A percentile compares a stretch with the other conserved stretches of the same genome.
Conservation (phyloP, 164 flowering plant genomes). For the Amborella trichopoda region DNA sequence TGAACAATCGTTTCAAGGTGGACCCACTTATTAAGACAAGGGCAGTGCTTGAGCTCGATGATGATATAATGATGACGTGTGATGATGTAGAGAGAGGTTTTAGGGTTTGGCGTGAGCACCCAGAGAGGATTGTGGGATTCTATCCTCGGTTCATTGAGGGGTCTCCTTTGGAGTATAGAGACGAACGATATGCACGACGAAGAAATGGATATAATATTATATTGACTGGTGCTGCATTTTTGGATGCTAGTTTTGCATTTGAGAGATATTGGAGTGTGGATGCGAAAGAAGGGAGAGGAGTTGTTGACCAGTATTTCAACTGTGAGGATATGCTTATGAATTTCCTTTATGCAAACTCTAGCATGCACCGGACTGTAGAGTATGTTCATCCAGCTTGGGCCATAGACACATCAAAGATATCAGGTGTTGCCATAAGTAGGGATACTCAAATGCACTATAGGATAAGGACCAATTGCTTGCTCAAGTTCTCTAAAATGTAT, state of each 20-base stretch:
- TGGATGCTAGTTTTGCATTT: constrained; percentile 44
- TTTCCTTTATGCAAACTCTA: constrained; percentile 54
- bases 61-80: constrained; percentile 81
- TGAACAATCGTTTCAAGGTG: constrained; percentile 57
- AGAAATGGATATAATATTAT: constrained; percentile 59
- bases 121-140: constrained; percentile 68
- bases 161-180: constrained; percentile 38
- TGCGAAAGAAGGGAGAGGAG: constrained; percentile 40
- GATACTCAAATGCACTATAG: constrained; percentile 53
- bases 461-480: constrained; percentile 46
- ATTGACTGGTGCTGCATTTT: constrained; percentile 78
- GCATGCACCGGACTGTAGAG: constrained; percentile 37
- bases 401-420: constrained; percentile 62
- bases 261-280: constrained; percentile 52
- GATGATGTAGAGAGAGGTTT: constrained; percentile 74
- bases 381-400: constrained; percentile 75
- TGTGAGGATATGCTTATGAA: constrained; percentile 78
- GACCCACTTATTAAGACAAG: constrained; percentile 52
- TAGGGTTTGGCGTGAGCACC: constrained; percentile 64
- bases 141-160: constrained; percentile 52
- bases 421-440: constrained; percentile 66
- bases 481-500: constrained; percentile 41
- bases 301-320: constrained; percentile 56
- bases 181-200: constrained; percentile 52
- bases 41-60: constrained; percentile 84